Percentiles rank a stretch among this genome's conserved stretches.
Evolutionary conservation across 805 yeast species (phyloP).

Genomic region (Grigorovia transvaalensis): DNA sequence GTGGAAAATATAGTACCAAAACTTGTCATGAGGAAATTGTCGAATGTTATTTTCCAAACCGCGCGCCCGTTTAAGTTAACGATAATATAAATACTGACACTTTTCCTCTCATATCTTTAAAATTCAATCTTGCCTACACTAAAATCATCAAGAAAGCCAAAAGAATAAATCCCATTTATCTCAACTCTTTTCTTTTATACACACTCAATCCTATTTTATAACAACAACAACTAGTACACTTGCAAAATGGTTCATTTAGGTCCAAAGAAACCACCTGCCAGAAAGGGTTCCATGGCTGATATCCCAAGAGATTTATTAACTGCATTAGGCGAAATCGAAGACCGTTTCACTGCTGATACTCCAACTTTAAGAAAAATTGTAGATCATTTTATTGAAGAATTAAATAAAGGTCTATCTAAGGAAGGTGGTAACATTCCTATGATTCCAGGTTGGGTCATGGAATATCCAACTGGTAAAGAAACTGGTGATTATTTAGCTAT

Average conservation of each 20-base stretch:
- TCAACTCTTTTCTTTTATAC: not conserved
- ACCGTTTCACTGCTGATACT: conserved; percentile 50
- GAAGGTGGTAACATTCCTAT: conserved; percentile 83
- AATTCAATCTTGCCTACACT: too few species aligned
- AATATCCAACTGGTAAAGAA: conserved; percentile 84
- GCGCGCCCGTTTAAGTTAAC: too few species aligned
- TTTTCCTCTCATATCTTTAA: too few species aligned
- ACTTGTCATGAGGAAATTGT: too few species aligned
- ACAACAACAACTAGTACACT: not conserved
- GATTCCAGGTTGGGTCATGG: conserved; percentile 95
- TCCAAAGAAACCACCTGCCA: conserved; percentile 68
- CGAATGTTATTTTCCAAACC: too few species aligned
- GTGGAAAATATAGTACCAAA: too few species aligned
- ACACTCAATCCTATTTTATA: not conserved
- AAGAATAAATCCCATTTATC: not conserved
- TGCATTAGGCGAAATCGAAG: conserved; percentile 48
- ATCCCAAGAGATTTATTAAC: conserved; percentile 53
- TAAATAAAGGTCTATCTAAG: conserved; percentile 66
- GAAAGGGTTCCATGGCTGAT: conserved; percentile 57
- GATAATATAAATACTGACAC: too few species aligned
- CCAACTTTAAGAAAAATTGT: conserved; percentile 54
- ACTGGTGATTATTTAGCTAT: conserved; percentile 82
- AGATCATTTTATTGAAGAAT: conserved; percentile 64
- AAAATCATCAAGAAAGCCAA: too few species aligned
- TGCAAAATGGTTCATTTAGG: conserved; percentile 64